A percentile compares a stretch with the other conserved stretches of the same genome.
Evolutionary conservation across 2,329 filamentous ascomycete species (phyloP).

Genomic region (Chaetomium globosum): DNA sequence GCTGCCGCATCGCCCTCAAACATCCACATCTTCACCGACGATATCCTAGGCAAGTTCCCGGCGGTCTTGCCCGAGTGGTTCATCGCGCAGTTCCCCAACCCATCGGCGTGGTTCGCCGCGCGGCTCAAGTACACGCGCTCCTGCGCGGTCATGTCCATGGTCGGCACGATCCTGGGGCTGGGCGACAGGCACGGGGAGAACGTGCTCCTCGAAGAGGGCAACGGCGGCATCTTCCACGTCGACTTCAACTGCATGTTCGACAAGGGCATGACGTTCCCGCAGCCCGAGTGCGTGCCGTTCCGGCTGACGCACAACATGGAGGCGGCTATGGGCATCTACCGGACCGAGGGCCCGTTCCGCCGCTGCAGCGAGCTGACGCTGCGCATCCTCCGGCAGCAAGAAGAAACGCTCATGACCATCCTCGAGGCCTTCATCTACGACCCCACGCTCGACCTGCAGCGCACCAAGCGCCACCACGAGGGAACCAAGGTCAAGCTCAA

Average conservation of each 20-base stretch:
- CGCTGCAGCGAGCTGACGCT: conserved; percentile 89
- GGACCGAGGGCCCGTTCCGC: conserved; percentile 90
- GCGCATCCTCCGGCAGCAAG: conserved; percentile 79
- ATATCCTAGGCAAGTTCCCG: conserved; percentile 68
- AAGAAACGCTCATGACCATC: conserved; percentile 96
- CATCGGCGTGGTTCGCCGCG: conserved; percentile 87
- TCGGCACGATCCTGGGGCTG: conserved; percentile 88
- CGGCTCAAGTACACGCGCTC: conserved; percentile 88
- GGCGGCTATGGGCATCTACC: conserved; percentile 92
- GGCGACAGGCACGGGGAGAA: conserved; percentile 98
- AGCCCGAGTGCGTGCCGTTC: conserved; percentile 93
- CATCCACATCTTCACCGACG: conserved; percentile 70
- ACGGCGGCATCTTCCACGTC: conserved; percentile 92
- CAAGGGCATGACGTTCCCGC: conserved; percentile 92
- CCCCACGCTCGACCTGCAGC: conserved; percentile 87
- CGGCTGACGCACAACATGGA: conserved; percentile 98
- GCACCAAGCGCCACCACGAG: conserved; percentile 58
- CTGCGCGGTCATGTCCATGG: conserved; percentile 99
- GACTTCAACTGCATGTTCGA: conserved; percentile 99
- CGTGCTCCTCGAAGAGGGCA: conserved; percentile 89
- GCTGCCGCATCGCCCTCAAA: conserved; percentile 61
- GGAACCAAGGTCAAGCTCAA: conserved; percentile 56
- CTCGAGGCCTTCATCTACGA: conserved; percentile 97
- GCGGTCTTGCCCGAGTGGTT: conserved; percentile 93
- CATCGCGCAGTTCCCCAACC: conserved; percentile 89